A percentile compares a stretch with the other conserved stretches of the same genome.
Evolutionary conservation across 805 yeast species (phyloP).

Genomic region (Candida wancherniae): DNA sequence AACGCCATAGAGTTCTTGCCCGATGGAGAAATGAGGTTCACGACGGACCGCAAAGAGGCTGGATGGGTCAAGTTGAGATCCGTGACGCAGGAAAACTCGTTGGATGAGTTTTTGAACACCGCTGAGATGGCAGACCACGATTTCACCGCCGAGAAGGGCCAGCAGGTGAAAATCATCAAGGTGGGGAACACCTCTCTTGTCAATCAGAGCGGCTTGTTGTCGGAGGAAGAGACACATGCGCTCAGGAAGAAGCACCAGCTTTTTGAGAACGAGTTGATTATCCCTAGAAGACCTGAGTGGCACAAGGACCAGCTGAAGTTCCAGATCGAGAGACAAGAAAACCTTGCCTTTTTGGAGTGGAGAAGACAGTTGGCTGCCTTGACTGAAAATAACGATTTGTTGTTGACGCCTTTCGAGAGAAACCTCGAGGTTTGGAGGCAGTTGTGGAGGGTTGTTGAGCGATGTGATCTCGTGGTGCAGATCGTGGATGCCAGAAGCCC

Average conservation of each 20-base stretch:
- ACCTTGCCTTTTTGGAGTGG: slow-evolving; percentile 90
- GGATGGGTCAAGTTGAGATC: slow-evolving; percentile 88
- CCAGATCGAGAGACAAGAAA: slow-evolving; percentile 82
- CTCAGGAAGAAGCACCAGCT: slow-evolving; percentile 59
- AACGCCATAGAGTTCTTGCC: slow-evolving; percentile 69
- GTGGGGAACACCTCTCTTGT: slow-evolving; percentile 50
- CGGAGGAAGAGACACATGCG: slow-evolving; percentile 60
- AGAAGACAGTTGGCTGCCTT: slow-evolving; percentile 81
- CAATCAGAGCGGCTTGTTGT: slow-evolving; percentile 46
- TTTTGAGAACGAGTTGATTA: slow-evolving; percentile 67
- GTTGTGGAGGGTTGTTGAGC: slow-evolving; percentile 94
- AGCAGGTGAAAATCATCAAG: slow-evolving; percentile 78
- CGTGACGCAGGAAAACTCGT: slow-evolving; percentile 88
- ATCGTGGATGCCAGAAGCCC: slow-evolving; percentile 98
- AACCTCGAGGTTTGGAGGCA: slow-evolving; percentile 98
- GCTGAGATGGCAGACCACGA: slow-evolving; percentile 96
- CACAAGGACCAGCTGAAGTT: slow-evolving; percentile 59
- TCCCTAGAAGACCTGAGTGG: slow-evolving; percentile 95
- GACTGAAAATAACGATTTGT: slow-evolving; percentile 78
- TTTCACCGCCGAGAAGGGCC: slow-evolving; percentile 85
- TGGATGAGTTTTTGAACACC: slow-evolving; percentile 91
- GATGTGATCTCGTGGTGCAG: slow-evolving; percentile 91
- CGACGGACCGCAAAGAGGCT: slow-evolving; percentile 80
- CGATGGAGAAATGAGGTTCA: slow-evolving; percentile 85
- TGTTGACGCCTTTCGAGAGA: slow-evolving; percentile 94